Evolutionary conservation across 768 basidiomycete genomes (phyloP), one percentile per base, ranked within the genome.

Genomic region (Boletus vermiculosoides): DNA sequence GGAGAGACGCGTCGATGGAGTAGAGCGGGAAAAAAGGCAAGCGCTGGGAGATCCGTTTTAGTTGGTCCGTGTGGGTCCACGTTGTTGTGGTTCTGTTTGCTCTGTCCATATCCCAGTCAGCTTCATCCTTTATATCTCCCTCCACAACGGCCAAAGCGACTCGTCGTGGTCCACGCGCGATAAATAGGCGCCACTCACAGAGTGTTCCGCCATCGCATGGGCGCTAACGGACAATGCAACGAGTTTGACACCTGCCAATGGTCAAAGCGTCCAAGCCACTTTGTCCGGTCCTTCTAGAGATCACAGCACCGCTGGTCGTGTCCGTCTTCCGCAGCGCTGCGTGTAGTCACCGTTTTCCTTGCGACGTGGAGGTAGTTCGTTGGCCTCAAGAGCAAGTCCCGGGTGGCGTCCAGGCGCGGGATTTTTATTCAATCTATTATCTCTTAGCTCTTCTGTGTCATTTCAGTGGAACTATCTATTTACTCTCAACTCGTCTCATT

Each of bases 41-140:
- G 57, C 49, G 58, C 55, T 55, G 56, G 39, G 8, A 13, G 33
- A 59, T 62, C 71, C 61, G 48, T 65, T 71, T 73, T 73, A 61
- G 71, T 72, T 68, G 71, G 63, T 71, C 59, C 66, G 36, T 72
- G 71, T 72, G 60, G 71, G 71, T 72, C 71, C 71, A 71, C 34
- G 18, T 44, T 73, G 64, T 70, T 71, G 61, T 73, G 71, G 48
- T 58, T 45, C 53, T 71, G 66, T 71, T 71, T 73, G 45, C 54
- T 6, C 63, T 63, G 45, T 52, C 56, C 54, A 36, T 40, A 45
- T 44, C 36, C 2, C 15, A 0, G 57, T 60, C 42, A 60, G 52
- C 31, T 2, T n/a, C 15, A 42, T 58, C 16, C 34, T 57, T 66
- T 57, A 51, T 64, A 56, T 60, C 18, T 16, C 45, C 49, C 45